phyloP scores from a whole-genome alignment of 257 asterid species.

The Solanum phureja region DNA sequence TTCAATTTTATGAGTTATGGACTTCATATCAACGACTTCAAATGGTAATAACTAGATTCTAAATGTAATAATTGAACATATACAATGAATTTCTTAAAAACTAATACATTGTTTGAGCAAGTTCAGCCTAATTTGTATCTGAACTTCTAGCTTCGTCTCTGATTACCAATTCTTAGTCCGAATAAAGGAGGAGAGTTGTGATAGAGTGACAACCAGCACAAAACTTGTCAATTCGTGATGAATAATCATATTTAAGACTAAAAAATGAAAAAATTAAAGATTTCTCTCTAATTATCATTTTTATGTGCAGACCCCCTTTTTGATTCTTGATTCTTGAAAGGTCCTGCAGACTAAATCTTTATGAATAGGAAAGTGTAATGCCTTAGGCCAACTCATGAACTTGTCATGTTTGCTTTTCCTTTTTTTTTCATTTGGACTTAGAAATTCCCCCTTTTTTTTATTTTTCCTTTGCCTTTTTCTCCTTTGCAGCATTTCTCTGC shows the following conservation, averaged over 20 bases:
- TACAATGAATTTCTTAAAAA: neutral
- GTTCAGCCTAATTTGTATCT: accelerated
- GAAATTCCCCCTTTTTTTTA: neutral
- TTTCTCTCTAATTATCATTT: slow-evolving; percentile 4
- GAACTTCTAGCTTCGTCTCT: neutral
- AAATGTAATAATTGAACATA: neutral
- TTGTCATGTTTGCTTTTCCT: neutral
- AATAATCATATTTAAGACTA: neutral
- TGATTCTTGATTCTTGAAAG: neutral
- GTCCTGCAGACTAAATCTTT: neutral
- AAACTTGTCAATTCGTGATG: neutral
- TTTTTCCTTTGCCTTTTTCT: neutral
- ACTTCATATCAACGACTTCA: neutral
- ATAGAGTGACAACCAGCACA: neutral
- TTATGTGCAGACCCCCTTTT: neutral
- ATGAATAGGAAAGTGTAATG: neutral
- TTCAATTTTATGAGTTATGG: neutral
- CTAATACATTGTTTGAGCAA: neutral
- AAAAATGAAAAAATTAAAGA: slow-evolving; percentile 1
- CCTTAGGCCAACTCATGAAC: slow-evolving; percentile 5
- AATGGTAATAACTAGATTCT: neutral
- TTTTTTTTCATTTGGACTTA: neutral
- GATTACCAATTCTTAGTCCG: neutral
- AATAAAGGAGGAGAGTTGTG: neutral
- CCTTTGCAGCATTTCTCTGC: slow-evolving; percentile 7